These are phyloP conservation scores for Naganishia sp. DNA, from an alignment of 1,284 basidiomycete species.

Conservation along the genomic window DNA sequence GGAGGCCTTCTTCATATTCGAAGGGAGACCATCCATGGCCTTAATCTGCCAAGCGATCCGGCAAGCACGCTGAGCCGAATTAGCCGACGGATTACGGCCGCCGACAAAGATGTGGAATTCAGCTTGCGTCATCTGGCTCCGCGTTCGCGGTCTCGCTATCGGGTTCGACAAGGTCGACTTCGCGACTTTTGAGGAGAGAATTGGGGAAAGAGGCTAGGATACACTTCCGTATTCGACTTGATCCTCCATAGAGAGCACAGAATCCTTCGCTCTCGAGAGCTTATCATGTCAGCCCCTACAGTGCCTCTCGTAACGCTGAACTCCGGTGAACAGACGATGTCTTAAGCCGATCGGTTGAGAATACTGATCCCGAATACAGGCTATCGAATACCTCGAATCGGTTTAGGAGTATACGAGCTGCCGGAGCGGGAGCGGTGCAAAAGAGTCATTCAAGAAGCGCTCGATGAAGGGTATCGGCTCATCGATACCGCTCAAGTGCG, in stretches of 20 bases:
- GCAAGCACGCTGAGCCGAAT: not conserved
- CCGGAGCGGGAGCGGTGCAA: conserved; percentile 54
- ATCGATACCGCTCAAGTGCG: conserved; percentile 37
- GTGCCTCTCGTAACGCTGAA: conserved; percentile 4
- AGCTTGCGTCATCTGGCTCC: not conserved
- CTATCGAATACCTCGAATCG: conserved; percentile 28
- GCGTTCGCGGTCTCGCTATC: not conserved
- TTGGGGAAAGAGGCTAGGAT: too few species aligned
- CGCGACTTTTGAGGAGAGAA: too few species aligned
- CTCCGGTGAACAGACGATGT: not conserved
- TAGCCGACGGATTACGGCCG: not conserved
- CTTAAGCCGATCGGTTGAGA: not conserved
- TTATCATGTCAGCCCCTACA: not conserved
- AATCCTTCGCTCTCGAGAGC: too few species aligned
- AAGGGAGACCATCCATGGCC: too few species aligned
- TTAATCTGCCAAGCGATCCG: not conserved
- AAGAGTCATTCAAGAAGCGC: conserved; percentile 77
- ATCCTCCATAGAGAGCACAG: too few species aligned
- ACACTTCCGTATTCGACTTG: too few species aligned
- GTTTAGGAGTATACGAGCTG: conserved; percentile 33
- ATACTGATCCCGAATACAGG: not conserved
- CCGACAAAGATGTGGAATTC: not conserved
- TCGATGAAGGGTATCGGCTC: conserved; percentile 58
- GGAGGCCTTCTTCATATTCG: too few species aligned
- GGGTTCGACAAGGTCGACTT: not conserved